Evolutionary conservation across 164 flowering plant genomes (phyloP), one percentile per base, ranked within the genome.

Genomic region (Taxillus chinensis): DNA sequence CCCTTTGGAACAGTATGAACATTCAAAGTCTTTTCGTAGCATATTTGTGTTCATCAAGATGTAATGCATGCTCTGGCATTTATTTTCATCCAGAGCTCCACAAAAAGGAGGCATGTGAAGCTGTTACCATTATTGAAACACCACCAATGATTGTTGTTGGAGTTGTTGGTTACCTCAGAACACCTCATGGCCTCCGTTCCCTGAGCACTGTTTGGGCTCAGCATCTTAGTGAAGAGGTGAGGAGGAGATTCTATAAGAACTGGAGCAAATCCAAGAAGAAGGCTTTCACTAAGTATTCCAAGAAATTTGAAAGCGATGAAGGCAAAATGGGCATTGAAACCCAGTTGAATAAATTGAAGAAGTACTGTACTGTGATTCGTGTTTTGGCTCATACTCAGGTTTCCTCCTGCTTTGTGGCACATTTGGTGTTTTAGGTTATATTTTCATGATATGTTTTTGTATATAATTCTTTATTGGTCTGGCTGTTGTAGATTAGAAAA

Each of bases 321-420:
- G 88, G 88, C 7, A 84, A 86, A 67, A 83, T 74, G 68, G 81
- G 78, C 61, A 86, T 85, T 62, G 67, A 69, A 39, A 59, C 79
- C 0, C 83, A 86, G 75, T 64, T 86, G 67, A 88, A 83, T 69
- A 86, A 86, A 66, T 63, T 86, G 74, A 86, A 85, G 78, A 86
- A 83, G 63, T 80, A 85, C 55, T 73, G 76, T 9, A 45, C 85
- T 56, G 86, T 85, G 12, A 77, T 87, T 11, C 85, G 90, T 67
- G 86, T 85, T 57, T 72, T 87, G 75, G 88, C 86, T 43, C 93
- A 87, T 52, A 85, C 93, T 5, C 87, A 84, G 86, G 92, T 81
- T 52, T 45, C 37, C 14, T 55, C 1, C 16, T 43, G 46, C 46
- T 55, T 55, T 27, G 27, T 27, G 27, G 27, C 27, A 27, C 27